Evolutionary conservation across 371 early-diverging fungal genomes (phyloP).

Genomic region (Mortierella sp.): DNA sequence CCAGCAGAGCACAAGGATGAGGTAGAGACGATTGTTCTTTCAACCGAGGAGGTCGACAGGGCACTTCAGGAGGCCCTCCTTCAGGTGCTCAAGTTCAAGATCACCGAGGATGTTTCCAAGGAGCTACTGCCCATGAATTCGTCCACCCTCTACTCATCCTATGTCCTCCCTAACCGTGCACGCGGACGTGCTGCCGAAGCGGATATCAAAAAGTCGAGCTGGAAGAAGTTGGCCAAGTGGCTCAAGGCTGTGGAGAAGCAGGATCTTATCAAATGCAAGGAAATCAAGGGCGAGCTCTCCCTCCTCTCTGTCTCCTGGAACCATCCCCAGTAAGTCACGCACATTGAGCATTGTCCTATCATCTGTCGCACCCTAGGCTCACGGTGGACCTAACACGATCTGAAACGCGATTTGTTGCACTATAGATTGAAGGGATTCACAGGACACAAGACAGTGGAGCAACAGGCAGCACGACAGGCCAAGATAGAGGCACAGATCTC

Average conservation of each 20-base stretch:
- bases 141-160: constrained; percentile 74
- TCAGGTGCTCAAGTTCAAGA: constrained; percentile 73
- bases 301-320: constrained; percentile 72
- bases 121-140: constrained; percentile 71
- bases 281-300: constrained; percentile 73
- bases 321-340: constrained; percentile 63
- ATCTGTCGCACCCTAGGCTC: not conserved
- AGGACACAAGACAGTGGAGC: constrained; percentile 54
- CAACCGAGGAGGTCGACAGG: constrained; percentile 69
- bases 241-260: constrained; percentile 78
- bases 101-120: constrained; percentile 64
- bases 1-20: constrained; percentile 22
- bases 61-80: constrained; percentile 69
- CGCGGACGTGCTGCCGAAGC: constrained; percentile 63
- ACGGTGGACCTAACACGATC: not conserved
- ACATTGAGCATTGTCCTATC: too few relatives aligned
- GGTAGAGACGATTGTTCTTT: constrained; percentile 17
- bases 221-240: constrained; percentile 83
- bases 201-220: constrained; percentile 80
- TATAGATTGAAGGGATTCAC: constrained; percentile 31
- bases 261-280: constrained; percentile 77
- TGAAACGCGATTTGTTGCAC: too few relatives aligned
- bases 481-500: constrained; percentile 37
- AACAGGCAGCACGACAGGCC: constrained; percentile 36
- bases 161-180: constrained; percentile 75